Percentiles rank a stretch among this genome's conserved stretches.
These are phyloP conservation scores for Conringia planisiliqua DNA, from an alignment of 345 rosid species.

Conservation along the genomic window DNA sequence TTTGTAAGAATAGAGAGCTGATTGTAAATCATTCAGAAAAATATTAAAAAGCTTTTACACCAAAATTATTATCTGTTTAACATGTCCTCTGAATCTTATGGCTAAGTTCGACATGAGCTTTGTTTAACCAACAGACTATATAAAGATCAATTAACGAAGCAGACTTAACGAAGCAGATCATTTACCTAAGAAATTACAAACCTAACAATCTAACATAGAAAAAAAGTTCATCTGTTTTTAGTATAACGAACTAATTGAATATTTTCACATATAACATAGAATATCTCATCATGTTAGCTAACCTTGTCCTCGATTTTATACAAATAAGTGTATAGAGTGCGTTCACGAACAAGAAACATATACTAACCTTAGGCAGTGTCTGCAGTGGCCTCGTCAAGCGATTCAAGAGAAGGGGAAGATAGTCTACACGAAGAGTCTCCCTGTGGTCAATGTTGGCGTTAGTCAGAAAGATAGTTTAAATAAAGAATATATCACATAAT, in stretches of 20 bases:
- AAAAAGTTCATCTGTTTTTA: no score
- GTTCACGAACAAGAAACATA: neutral
- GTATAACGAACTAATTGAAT: no score
- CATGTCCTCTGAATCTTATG: no score
- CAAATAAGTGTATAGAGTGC: neutral
- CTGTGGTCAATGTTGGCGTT: conserved; percentile 38
- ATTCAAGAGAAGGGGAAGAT: conserved; percentile 59
- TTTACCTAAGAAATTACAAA: no score
- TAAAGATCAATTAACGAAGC: no score
- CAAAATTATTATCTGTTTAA: no score
- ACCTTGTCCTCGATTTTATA: neutral
- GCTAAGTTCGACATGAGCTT: no score
- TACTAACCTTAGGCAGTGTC: conserved; percentile 69
- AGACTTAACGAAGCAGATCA: no score
- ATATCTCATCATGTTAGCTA: neutral
- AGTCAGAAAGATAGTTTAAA: conserved; percentile 12
- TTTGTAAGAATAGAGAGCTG: neutral
- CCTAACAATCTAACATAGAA: no score
- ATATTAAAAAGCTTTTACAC: no score
- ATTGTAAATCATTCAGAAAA: neutral
- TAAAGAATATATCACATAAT: neutral
- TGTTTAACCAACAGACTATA: no score
- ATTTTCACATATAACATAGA: conserved; percentile 11
- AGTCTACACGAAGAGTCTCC: conserved; percentile 75
- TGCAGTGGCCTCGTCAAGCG: conserved; percentile 82